phyloP scores from a whole-genome alignment of 495 filamentous ascomycete genomes.

The Extremus antarcticus region DNA sequence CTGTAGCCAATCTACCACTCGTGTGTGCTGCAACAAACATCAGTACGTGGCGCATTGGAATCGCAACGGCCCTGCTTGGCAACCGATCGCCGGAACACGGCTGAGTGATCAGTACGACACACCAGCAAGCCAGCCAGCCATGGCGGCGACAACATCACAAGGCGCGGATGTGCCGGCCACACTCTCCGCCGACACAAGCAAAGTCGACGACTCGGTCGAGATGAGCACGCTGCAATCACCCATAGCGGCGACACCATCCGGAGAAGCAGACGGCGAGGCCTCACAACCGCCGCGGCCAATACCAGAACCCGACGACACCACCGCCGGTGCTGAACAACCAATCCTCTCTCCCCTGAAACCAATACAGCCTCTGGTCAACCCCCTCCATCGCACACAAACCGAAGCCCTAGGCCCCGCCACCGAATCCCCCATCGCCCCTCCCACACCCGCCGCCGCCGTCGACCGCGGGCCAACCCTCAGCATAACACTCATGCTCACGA shows the following conservation, averaged over 20 bases:
- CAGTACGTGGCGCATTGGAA: not conserved
- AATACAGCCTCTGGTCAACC: constrained; percentile 1
- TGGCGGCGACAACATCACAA: not conserved
- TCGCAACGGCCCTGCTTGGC: not conserved
- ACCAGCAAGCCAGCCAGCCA: not conserved
- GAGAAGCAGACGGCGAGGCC: not conserved
- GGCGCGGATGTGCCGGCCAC: not conserved
- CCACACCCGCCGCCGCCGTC: constrained; percentile 17
- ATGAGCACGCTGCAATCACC: constrained; percentile 18
- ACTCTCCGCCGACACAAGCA: constrained; percentile 2
- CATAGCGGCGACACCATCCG: not conserved
- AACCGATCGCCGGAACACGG: not conserved
- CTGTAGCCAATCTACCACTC: not conserved
- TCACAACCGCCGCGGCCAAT: not conserved
- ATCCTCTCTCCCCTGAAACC: not conserved
- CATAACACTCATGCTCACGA: constrained; percentile 70
- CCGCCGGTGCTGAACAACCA: not conserved
- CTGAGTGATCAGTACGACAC: not conserved
- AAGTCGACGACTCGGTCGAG: constrained; percentile 6
- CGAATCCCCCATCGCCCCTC: constrained; percentile 21
- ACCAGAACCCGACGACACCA: not conserved
- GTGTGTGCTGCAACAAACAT: not conserved
- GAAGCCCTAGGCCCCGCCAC: constrained; percentile 33
- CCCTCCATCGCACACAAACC: constrained; percentile 23
- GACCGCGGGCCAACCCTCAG: constrained; percentile 25